Evolutionary conservation across 1,284 basidiomycete species (phyloP).

Genomic region (Heterobasidion irregulare): DNA sequence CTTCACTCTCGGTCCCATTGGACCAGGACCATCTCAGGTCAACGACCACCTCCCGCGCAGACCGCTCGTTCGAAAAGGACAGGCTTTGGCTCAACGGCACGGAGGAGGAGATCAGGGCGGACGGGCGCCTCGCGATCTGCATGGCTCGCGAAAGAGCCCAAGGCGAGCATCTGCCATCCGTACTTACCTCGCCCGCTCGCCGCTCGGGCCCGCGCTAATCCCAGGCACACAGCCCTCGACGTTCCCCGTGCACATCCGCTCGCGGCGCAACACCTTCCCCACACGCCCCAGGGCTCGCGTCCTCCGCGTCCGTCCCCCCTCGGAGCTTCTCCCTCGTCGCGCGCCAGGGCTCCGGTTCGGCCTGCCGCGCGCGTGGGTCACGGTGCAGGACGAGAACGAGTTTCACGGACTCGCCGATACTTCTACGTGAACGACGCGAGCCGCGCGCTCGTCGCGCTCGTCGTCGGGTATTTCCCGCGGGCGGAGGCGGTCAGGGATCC

Average conservation of each 20-base stretch:
- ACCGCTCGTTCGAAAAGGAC: conserved; percentile 70
- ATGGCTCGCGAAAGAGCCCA: conserved; percentile 57
- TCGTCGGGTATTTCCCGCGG: conserved; percentile 83
- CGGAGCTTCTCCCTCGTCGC: conserved; percentile 86
- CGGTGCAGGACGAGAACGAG: conserved; percentile 96
- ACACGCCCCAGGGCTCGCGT: conserved; percentile 97
- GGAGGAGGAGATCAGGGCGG: conserved; percentile 82
- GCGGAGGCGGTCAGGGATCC: conserved; percentile 67
- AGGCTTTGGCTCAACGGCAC: conserved; percentile 92
- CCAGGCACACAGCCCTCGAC: conserved; percentile 49
- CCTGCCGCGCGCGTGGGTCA: conserved; percentile 89
- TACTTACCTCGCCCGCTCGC: background rate
- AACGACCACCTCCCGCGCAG: conserved; percentile 87
- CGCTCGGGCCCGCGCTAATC: background rate
- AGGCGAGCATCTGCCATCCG: conserved; percentile 42
- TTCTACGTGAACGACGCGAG: conserved; percentile 99
- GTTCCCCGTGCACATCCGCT: conserved; percentile 79
- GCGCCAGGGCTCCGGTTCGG: conserved; percentile 95
- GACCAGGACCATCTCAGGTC: conserved; percentile 94
- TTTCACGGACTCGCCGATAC: conserved; percentile 98
- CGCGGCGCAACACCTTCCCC: conserved; percentile 98
- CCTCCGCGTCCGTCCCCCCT: conserved; percentile 85
- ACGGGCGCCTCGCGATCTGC: conserved; percentile 77
- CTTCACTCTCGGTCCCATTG: conserved; percentile 93
- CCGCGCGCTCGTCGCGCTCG: conserved; percentile 74